These are phyloP conservation scores for Cyberlindnera mycetangii DNA, from an alignment of 805 yeast species.

Conservation along the genomic window DNA sequence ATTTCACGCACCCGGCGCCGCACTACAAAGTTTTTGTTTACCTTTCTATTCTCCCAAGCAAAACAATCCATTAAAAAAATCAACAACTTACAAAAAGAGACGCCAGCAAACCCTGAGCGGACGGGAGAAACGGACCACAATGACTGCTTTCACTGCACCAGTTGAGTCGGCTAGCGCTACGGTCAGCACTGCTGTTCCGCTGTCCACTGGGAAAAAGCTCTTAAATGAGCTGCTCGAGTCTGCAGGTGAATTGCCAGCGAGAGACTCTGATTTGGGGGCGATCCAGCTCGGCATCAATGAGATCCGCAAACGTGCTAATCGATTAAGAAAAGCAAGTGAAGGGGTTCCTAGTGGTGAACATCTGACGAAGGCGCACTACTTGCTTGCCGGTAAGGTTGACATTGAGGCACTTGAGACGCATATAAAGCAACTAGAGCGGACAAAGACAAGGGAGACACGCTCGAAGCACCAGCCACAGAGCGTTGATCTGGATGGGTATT, in stretches of 20 bases:
- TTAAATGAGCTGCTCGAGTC: slow-evolving; percentile 76
- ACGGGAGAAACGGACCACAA: not conserved
- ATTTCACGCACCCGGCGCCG: too few species aligned
- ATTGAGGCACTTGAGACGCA: slow-evolving; percentile 78
- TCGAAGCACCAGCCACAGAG: slow-evolving; percentile 18
- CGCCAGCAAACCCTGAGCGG: too few species aligned
- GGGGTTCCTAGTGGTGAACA: slow-evolving; percentile 35
- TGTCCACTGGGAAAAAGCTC: slow-evolving; percentile 26
- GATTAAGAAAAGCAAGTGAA: slow-evolving; percentile 43
- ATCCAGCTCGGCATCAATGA: slow-evolving; percentile 79
- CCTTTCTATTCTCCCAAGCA: not conserved
- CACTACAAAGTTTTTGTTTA: slow-evolving; percentile 10
- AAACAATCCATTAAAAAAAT: not conserved
- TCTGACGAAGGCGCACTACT: slow-evolving; percentile 77
- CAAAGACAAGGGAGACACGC: slow-evolving; percentile 29
- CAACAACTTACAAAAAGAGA: not conserved
- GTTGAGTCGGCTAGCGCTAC: not conserved
- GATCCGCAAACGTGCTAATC: slow-evolving; percentile 63
- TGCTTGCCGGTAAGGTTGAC: slow-evolving; percentile 85
- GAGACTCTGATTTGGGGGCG: slow-evolving; percentile 67
- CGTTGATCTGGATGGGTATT: slow-evolving; percentile 56
- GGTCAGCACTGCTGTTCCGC: slow-evolving; percentile 12
- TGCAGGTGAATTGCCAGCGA: slow-evolving; percentile 68
- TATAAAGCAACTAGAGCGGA: slow-evolving; percentile 38
- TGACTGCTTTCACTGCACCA: not conserved